Conservation (phyloP, 2,329 filamentous ascomycete genomes). For the Blastomyces parvus region DNA sequence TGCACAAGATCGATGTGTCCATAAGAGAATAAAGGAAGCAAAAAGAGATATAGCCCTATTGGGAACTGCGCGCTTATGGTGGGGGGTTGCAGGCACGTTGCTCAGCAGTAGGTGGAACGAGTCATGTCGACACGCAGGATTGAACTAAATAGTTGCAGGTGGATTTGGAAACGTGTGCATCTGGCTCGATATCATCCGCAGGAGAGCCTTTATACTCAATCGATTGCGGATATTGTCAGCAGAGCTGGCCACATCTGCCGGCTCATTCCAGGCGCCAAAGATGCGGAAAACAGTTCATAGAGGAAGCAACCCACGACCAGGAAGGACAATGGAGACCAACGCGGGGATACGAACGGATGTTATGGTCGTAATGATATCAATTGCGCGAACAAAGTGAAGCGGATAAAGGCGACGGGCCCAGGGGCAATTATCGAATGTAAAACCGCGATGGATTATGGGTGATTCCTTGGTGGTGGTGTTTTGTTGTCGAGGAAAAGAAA, state of each 20-base stretch:
- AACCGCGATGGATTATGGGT: not conserved
- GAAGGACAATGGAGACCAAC: not conserved
- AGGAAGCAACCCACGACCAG: not conserved
- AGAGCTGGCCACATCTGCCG: not conserved
- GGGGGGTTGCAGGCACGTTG: not conserved
- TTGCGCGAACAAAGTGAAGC: conserved; percentile 3
- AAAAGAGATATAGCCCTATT: not conserved
- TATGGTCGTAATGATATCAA: conserved; percentile 6
- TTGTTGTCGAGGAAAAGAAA: not conserved
- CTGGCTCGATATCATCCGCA: conserved; percentile 3
- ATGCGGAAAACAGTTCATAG: not conserved
- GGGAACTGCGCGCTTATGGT: not conserved
- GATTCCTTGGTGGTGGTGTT: not conserved
- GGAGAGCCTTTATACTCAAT: conserved; percentile 4
- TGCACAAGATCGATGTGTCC: conserved; percentile 27
- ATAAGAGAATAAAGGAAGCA: conserved; percentile 21
- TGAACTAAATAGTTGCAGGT: not conserved
- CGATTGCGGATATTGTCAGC: not conserved
- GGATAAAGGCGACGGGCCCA: not conserved
- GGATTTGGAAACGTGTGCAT: conserved; percentile 3
- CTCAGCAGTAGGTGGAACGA: not conserved
- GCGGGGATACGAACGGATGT: not conserved
- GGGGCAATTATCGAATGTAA: not conserved
- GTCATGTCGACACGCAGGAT: conserved; percentile 4
- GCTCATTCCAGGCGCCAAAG: conserved; percentile 1